Evolutionary conservation across 441 rosid genomes (phyloP).

Genomic region (Gossypium trilobum): DNA sequence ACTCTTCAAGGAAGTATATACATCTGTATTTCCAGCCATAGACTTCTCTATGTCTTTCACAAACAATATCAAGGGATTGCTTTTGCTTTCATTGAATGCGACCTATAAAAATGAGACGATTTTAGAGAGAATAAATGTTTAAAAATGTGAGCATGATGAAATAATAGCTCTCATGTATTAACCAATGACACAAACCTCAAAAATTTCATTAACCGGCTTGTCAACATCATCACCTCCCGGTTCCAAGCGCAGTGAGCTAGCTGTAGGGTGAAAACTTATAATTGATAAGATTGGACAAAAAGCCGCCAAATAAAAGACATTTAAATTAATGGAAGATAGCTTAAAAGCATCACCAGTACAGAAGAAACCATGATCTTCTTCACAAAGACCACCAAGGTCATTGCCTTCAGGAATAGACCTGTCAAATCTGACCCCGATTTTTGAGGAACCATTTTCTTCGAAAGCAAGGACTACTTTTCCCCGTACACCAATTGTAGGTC

Average conservation of each 20-base stretch:
- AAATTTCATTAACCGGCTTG: constrained; percentile 74
- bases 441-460: constrained; percentile 81
- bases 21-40: constrained; percentile 70
- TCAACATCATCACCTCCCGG: constrained; percentile 74
- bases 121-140: constrained; percentile 15
- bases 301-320: background rate
- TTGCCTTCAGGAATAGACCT: constrained; percentile 79
- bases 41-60: constrained; percentile 93
- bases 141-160: constrained; percentile 7
- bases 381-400: constrained; percentile 92
- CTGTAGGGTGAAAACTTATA: background rate
- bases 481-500: constrained; percentile 67
- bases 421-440: constrained; percentile 93
- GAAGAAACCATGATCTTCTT: constrained; percentile 85
- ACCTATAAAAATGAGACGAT: constrained; percentile 43
- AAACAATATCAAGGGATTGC: constrained; percentile 63
- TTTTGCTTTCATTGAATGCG: constrained; percentile 59
- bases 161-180: background rate
- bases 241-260: constrained; percentile 53
- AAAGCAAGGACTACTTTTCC: constrained; percentile 90
- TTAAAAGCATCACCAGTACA: constrained; percentile 54
- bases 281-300: background rate
- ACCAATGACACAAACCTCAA: constrained; percentile 50
- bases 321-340: background rate
- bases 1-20: constrained; percentile 48